Evolutionary conservation across 2,329 filamentous ascomycete genomes (phyloP).

Genomic region (Berkeleyomyces rouxiae): DNA sequence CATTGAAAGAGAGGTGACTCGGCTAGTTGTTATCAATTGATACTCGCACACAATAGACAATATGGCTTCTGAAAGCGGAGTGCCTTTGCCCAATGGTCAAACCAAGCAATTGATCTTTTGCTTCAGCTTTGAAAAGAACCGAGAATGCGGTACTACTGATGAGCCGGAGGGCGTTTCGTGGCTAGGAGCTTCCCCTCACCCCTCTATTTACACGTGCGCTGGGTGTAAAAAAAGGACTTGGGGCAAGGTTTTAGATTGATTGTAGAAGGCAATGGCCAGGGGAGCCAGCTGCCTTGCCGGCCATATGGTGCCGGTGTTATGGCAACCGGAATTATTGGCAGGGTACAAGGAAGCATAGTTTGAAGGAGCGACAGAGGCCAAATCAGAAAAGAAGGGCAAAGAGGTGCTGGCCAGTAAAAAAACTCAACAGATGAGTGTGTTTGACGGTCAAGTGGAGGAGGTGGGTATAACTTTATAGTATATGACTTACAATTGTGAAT

Average conservation of each 20-base stretch:
- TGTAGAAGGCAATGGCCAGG: slow-evolving; percentile 5
- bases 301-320: neutral
- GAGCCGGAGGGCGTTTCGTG: no score
- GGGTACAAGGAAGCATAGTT: neutral
- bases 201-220: neutral
- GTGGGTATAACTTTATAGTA: no score
- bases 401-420: neutral
- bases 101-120: neutral
- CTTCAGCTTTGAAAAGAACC: neutral
- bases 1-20: neutral
- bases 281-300: neutral
- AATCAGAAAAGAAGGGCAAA: neutral
- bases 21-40: no score
- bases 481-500: no score
- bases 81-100: no score
- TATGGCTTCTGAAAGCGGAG: no score
- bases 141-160: neutral
- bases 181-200: neutral
- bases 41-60: no score
- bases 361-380: neutral
- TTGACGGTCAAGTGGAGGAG: no score
- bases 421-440: neutral
- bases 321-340: slow-evolving; percentile 2
- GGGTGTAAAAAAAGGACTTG: neutral
- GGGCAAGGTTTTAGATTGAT: slow-evolving; percentile 10